Conservation (phyloP, 1,284 basidiomycete genomes). For the Nidula niveotomentosa region DNA sequence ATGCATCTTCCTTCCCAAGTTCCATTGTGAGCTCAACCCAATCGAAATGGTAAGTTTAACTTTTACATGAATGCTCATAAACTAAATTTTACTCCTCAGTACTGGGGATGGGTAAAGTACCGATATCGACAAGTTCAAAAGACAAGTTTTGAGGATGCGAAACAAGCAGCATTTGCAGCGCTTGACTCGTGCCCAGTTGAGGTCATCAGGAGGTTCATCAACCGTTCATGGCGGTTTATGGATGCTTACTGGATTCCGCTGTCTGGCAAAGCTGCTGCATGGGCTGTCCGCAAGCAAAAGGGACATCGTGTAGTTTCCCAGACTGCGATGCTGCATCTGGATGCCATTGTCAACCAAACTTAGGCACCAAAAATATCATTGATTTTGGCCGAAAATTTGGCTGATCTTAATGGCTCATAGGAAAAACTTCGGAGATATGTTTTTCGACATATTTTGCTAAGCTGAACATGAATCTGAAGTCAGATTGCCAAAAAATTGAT, state of each 20-base stretch:
- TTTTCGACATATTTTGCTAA: slow-evolving; percentile 18
- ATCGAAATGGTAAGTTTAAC: background rate
- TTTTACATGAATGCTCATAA: background rate
- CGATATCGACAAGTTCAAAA: background rate
- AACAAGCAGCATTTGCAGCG: background rate
- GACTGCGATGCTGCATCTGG: background rate
- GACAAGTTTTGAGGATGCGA: background rate
- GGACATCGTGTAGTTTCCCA: background rate
- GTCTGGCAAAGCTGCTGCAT: background rate
- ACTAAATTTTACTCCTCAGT: background rate
- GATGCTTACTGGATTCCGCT: background rate
- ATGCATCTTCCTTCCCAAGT: background rate
- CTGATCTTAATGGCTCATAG: slow-evolving; percentile 13
- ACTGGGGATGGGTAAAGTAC: background rate
- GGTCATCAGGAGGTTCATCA: background rate
- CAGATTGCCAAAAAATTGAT: slow-evolving; percentile 8
- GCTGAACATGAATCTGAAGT: slow-evolving; percentile 14
- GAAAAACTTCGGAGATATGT: slow-evolving; percentile 21
- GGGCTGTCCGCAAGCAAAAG: background rate
- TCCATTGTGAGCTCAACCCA: background rate
- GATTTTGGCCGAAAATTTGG: slow-evolving; percentile 15
- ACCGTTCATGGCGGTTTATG: background rate
- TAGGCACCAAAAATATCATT: background rate
- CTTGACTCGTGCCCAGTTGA: background rate
- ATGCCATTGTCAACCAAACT: background rate